phyloP scores from a whole-genome alignment of 2,329 filamentous ascomycete species.

The Alternaria consortialis region DNA sequence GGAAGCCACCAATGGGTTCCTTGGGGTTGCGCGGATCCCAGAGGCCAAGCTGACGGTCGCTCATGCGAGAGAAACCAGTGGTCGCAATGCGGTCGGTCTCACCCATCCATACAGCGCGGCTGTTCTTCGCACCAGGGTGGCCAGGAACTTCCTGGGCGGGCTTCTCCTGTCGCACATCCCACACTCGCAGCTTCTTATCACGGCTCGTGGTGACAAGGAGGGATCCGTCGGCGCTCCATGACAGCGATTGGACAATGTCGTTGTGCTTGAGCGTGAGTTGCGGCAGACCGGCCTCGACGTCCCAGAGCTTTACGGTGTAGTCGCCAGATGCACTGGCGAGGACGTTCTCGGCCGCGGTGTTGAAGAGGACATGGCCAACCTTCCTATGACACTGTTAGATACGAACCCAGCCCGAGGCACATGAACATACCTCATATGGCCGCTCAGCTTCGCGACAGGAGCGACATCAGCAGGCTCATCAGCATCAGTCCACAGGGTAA shows the following conservation, averaged over 20 bases:
- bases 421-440: conserved; percentile 77
- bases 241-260: conserved; percentile 93
- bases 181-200: conserved; percentile 97
- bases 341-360: conserved; percentile 93
- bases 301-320: conserved; percentile 95
- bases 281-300: conserved; percentile 79
- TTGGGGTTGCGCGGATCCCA: conserved; percentile 87
- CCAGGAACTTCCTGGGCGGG: conserved; percentile 84
- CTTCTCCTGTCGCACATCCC: conserved; percentile 95
- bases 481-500: conserved; percentile 81
- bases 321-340: conserved; percentile 95
- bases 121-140: conserved; percentile 96
- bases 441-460: conserved; percentile 81
- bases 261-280: conserved; percentile 81
- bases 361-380: conserved; percentile 97
- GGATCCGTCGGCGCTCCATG: conserved; percentile 90
- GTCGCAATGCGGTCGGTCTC: conserved; percentile 96
- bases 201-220: conserved; percentile 91
- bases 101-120: conserved; percentile 94
- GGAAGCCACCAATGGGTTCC: conserved; percentile 90
- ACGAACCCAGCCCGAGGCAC: neutral
- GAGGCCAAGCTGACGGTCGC: conserved; percentile 91
- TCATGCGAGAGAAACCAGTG: conserved; percentile 98
- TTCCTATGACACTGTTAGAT: conserved; percentile 68
- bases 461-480: conserved; percentile 84